Base-by-base conservation (phyloP, 2,329 filamentous ascomycete genomes). In the Biscogniauxia mediterranea region DNA sequence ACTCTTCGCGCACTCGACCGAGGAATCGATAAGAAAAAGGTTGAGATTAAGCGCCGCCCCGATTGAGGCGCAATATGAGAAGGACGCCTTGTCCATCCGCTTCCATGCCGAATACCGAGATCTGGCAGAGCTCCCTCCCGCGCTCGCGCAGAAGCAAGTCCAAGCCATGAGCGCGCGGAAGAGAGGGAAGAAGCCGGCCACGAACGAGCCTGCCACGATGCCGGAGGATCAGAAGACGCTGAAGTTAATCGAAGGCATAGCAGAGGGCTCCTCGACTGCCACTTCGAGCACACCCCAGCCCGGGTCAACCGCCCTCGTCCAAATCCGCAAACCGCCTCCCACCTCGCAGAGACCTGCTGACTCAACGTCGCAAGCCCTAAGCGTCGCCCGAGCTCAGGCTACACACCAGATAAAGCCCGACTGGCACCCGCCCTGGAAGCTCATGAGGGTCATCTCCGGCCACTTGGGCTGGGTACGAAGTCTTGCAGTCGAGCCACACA, bases 391-490 rank as follows among this genome's bases (percentile, higher is more conserved):
- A 64, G 69, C 73, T 64, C 63, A 78, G 72, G 63, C 77, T 69
- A 72, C 74, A 70, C 71, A 77, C 73, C 71, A 79, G 66, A 82
- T 88, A 60, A 92, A 89, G 75, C 96, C 96, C 0, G 90, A 97
- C 61, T 99, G 95, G 95, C 95, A 99, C 75, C 87, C 93, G 63
- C 96, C 96, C 13, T 99, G 96, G 95, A 98, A 97, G 83, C 83
- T 98, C 62, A 96, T 97, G 90, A 87, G 95, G 63, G 96, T 99
- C 64, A 97, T 99, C 67, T 97, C 93, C 0, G 95, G 96, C 17
- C 95, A 98, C 75, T 78, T 99, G 69, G 95, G 95, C 25, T 99
- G 95, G 95, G 95, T 99, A 65, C 85, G 93, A 63, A 86, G 86
- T 68, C 79, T 97, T 70, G 92, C 94, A 0, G 92, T 98, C 55